phyloP scores from a whole-genome alignment of 139 green algal genomes.

The Volvox africanus region DNA sequence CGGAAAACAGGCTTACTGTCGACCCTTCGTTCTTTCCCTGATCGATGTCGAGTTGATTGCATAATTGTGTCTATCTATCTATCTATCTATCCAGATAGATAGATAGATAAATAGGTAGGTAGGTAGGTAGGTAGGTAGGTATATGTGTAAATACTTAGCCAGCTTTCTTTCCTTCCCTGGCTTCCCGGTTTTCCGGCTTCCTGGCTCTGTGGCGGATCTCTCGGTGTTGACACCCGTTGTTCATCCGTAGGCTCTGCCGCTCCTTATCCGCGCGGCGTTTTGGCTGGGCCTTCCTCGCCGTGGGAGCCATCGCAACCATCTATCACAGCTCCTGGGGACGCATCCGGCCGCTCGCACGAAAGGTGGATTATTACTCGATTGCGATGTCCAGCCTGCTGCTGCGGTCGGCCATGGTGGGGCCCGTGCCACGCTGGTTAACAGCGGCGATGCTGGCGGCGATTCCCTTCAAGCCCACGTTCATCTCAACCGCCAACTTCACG shows the following conservation, averaged over 20 bases:
- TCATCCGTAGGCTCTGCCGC: constrained; percentile 20
- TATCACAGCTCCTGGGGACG: constrained; percentile 28
- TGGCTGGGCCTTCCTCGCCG: constrained; percentile 28
- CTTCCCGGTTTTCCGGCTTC: no score
- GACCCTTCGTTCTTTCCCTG: no score
- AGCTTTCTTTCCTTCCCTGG: no score
- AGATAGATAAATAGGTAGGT: no score
- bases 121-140: no score
- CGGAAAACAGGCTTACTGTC: no score
- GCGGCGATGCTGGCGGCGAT: constrained; percentile 57
- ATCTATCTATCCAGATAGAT: no score
- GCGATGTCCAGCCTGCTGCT: constrained; percentile 8
- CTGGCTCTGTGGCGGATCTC: no score
- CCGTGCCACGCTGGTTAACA: constrained; percentile 23
- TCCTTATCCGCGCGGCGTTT: constrained; percentile 14
- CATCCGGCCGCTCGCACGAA: background rate
- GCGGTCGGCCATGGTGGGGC: constrained; percentile 12
- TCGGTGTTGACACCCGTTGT: no score
- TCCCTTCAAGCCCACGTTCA: constrained; percentile 73
- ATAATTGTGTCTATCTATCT: no score
- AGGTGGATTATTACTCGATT: constrained; percentile 46
- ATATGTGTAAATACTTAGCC: no score
- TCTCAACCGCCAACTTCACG: constrained; percentile 57
- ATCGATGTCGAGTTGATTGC: no score
- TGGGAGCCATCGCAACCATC: constrained; percentile 27